Evolutionary conservation across 148 eudicot species (phyloP).

Genomic region (Rhododendron henanense): DNA sequence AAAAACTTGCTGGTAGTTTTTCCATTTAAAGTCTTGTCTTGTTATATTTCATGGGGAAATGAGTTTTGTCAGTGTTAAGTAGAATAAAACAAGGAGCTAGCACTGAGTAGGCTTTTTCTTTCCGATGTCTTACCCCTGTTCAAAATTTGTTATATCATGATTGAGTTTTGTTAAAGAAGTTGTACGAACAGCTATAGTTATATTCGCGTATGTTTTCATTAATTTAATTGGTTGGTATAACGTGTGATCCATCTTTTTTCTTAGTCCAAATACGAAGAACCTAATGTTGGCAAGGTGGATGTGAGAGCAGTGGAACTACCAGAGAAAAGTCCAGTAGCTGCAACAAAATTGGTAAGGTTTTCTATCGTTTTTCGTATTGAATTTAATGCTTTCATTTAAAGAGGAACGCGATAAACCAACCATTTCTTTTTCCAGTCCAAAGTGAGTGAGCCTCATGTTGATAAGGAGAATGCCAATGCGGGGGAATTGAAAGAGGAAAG

Average conservation of each 20-base stretch:
- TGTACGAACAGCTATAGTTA: background rate
- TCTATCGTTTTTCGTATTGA: background rate
- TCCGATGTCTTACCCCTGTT: background rate
- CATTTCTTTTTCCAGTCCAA: background rate
- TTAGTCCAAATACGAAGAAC: background rate
- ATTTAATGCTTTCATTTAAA: background rate
- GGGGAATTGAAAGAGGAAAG: background rate
- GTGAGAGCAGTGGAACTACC: background rate
- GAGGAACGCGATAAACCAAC: background rate
- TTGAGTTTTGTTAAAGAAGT: background rate
- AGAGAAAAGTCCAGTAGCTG: background rate
- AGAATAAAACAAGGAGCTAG: background rate
- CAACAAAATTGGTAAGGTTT: slow-evolving; percentile 3
- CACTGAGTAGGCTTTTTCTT: background rate
- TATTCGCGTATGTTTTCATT: background rate
- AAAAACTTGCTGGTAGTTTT: background rate
- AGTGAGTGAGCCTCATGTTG: background rate
- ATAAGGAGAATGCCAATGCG: background rate
- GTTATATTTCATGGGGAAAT: background rate
- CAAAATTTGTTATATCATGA: background rate
- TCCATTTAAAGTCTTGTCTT: background rate
- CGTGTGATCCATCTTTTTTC: background rate
- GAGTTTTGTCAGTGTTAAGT: background rate
- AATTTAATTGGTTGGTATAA: background rate
- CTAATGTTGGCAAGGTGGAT: background rate